Conservation (phyloP, 345 rosid genomes). For the Murraya paniculata region DNA sequence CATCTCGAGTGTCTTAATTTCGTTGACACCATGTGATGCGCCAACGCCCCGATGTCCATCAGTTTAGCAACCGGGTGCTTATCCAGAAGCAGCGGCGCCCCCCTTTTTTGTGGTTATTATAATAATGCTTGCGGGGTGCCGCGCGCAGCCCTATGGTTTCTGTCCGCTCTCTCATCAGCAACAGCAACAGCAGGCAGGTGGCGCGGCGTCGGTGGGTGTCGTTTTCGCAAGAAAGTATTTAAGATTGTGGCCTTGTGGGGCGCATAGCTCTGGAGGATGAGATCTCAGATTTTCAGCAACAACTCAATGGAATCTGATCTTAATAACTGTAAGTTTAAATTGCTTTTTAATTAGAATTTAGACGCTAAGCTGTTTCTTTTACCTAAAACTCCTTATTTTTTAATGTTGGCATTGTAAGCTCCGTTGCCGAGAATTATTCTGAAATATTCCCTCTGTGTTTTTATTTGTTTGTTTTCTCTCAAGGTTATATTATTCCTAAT, state of each 20-base stretch:
- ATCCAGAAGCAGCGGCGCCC: neutral
- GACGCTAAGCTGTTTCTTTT: neutral
- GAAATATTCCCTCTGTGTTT: neutral
- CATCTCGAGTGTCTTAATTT: constrained; percentile 39
- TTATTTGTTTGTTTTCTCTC: neutral
- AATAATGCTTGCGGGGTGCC: neutral
- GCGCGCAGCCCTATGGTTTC: neutral
- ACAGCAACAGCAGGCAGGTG: neutral
- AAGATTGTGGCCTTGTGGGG: constrained; percentile 16
- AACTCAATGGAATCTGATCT: neutral
- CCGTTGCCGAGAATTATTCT: neutral
- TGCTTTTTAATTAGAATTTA: neutral
- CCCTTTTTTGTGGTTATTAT: neutral
- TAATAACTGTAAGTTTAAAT: neutral
- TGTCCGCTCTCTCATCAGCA: neutral
- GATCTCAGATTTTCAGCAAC: neutral
- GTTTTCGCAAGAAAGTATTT: neutral
- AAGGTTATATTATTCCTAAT: too few species aligned
- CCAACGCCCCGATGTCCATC: neutral
- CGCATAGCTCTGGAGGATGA: constrained; percentile 5
- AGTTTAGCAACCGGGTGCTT: constrained; percentile 1
- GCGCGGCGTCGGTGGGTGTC: neutral
- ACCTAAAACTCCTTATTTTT: neutral
- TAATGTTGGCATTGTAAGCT: neutral
- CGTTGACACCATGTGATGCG: constrained; percentile 10